Evolutionary conservation across 2,329 filamentous ascomycete species (phyloP), one percentile per base, ranked within the genome.

Genomic region (Mycosphaerella arachidis): DNA sequence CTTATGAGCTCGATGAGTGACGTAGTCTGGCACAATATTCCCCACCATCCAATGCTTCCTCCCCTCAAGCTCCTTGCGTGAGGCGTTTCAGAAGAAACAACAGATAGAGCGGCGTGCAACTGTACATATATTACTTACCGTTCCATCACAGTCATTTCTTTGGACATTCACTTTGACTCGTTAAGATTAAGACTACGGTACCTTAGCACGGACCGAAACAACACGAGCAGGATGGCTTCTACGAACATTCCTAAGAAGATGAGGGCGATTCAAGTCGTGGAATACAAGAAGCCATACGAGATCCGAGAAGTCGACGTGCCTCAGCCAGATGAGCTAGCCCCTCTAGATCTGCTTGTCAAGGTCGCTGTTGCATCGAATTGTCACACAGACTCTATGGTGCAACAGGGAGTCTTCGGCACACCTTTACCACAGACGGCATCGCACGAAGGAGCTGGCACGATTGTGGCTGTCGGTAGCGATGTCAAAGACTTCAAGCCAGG

Each of bases 361-460:
- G 75, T 85, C 55, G 83, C 82, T 57, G 82, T 83, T 16, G 84
- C 82, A 9, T 84, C 82, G 1, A 79, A 85, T 67, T 87, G 84
- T 74, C 84, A 87, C 74, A 86, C 85, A 0, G 84, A 87, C 73
- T 71, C 72, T 61, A 84, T 86, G 81, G 82, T 85, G 4, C 66
- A 68, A 6, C 67, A 74, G 1, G 84, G 84, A 52, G 71, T 77
- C 50, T 81, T 86, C 69, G 71, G 69, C 6, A 76, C 77, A 0
- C 57, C 70, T 3, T 74, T 86, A 0, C 84, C 84, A 0, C 75
- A 77, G 58, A 85, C 78, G 8, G 81, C 76, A 6, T 86, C 81
- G 0, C 83, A 85, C 68, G 83, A 86, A 71, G 82, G 82, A 18
- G 73, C 81, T 16, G 83, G 83, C 18, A 83, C 82, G 18, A 77